Evolutionary conservation across 306 rosid genomes (phyloP).

Genomic region (Ormosia emarginata): DNA sequence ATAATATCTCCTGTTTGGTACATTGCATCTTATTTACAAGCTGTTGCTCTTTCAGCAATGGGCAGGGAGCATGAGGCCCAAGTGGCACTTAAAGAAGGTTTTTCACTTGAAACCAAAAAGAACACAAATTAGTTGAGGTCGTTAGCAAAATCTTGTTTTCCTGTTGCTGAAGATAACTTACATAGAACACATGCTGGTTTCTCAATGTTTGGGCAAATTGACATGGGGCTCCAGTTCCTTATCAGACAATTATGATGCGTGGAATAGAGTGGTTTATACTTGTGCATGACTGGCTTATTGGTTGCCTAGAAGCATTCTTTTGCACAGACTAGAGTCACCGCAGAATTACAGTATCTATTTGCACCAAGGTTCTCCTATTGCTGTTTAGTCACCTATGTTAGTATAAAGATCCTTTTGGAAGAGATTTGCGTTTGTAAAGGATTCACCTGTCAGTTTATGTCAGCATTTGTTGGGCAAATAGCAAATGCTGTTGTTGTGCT

Average conservation of each 20-base stretch:
- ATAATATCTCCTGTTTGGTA: constrained; percentile 79
- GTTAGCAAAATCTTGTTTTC: constrained; percentile 6
- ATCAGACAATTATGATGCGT: constrained; percentile 8
- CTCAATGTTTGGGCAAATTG: constrained; percentile 38
- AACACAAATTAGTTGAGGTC: constrained; percentile 24
- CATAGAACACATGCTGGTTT: constrained; percentile 33
- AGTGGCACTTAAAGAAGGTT: constrained; percentile 77
- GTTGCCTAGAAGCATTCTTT: constrained; percentile 59
- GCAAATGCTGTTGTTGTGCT: constrained; percentile 37
- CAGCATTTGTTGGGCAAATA: constrained; percentile 40
- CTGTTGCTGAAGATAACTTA: constrained; percentile 33
- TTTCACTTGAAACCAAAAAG: constrained; percentile 62
- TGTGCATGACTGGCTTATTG: constrained; percentile 47
- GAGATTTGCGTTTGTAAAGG: constrained; percentile 52
- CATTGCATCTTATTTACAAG: constrained; percentile 77
- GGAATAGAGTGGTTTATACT: constrained; percentile 38
- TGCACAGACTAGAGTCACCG: constrained; percentile 34
- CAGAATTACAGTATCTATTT: constrained; percentile 19
- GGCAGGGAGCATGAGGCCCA: constrained; percentile 72
- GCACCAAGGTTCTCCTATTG: constrained; percentile 35
- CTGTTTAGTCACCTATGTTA: constrained; percentile 31
- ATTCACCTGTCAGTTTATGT: constrained; percentile 30
- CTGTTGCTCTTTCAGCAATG: constrained; percentile 57
- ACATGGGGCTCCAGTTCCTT: constrained; percentile 24
- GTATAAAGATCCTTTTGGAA: constrained; percentile 35